Evolutionary conservation across 805 yeast species (phyloP).

Genomic region (Komagataella kurtzmanii): DNA sequence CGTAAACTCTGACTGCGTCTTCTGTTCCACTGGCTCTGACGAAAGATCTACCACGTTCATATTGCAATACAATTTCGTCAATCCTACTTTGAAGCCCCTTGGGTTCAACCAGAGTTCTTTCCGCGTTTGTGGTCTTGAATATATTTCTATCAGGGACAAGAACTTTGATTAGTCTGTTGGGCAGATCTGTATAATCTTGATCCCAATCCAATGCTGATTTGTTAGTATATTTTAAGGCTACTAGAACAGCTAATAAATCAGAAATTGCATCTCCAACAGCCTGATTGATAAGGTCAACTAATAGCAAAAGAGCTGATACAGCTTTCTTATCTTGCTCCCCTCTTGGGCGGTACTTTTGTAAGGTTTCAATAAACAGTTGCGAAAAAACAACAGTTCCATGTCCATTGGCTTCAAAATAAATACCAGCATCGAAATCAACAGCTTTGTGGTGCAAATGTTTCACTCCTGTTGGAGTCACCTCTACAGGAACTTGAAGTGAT

Average conservation of each 20-base stretch:
- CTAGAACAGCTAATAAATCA: conserved; percentile 72
- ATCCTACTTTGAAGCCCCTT: conserved; percentile 62
- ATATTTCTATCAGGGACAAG: conserved; percentile 68
- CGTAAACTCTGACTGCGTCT: conserved; percentile 91
- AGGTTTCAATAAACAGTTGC: conserved; percentile 28
- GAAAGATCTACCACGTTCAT: conserved; percentile 63
- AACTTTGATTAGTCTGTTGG: conserved; percentile 73
- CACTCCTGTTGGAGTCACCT: conserved; percentile 91
- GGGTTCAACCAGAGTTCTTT: conserved; percentile 68
- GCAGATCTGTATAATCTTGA: conserved; percentile 65
- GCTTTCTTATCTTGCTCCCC: conserved; percentile 35
- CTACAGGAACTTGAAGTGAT: conserved; percentile 58
- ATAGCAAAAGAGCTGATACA: conserved; percentile 34
- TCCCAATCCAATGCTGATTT: conserved; percentile 60
- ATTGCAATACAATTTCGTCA: conserved; percentile 47
- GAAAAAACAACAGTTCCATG: conserved; percentile 92
- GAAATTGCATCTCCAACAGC: conserved; percentile 98
- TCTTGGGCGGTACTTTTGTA: conserved; percentile 20
- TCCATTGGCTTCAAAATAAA: conserved; percentile 98
- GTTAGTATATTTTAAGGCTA: conserved; percentile 35
- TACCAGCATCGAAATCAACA: conserved; percentile 72
- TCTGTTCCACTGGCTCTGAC: conserved; percentile 98
- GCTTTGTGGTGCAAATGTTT: conserved; percentile 94
- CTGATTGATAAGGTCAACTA: conserved; percentile 75
- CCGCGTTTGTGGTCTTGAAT: conserved; percentile 85